Evolutionary conservation across 2,329 filamentous ascomycete genomes (phyloP).

Genomic region (Apiospora aurea): DNA sequence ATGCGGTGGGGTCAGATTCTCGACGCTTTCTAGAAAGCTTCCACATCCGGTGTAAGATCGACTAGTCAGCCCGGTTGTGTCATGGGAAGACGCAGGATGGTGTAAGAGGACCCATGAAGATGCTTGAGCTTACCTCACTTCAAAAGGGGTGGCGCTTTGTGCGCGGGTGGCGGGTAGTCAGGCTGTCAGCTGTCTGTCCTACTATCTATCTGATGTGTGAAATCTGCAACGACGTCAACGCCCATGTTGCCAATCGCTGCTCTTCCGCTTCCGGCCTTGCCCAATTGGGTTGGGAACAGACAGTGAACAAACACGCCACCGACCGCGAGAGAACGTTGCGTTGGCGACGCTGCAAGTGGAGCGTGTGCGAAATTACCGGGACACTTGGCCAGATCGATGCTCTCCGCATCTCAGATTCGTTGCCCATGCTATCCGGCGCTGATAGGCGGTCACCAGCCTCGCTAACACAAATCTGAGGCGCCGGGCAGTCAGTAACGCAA

Average conservation of each 20-base stretch:
- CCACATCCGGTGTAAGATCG: slow-evolving; percentile 2
- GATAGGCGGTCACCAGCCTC: not conserved
- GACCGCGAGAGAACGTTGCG: not conserved
- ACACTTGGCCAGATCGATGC: slow-evolving; percentile 18
- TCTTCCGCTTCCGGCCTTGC: not conserved
- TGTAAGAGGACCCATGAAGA: not conserved
- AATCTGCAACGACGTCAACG: not conserved
- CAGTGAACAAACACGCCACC: not conserved
- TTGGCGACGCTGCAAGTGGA: not conserved
- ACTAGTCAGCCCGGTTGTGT: slow-evolving; percentile 5
- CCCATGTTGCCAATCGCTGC: not conserved
- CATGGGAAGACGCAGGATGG: slow-evolving; percentile 1
- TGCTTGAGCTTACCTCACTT: not conserved
- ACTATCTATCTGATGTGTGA: not conserved
- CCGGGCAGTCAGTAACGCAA: not conserved
- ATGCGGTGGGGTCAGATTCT: not conserved
- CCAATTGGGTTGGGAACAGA: not conserved
- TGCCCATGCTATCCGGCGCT: slow-evolving; percentile 3
- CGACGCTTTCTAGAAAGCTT: slow-evolving; percentile 8
- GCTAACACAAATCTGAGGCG: not conserved
- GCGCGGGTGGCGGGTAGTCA: not conserved
- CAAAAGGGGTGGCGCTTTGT: not conserved
- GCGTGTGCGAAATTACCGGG: slow-evolving; percentile 10
- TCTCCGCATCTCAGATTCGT: slow-evolving; percentile 15
- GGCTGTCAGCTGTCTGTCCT: not conserved